A percentile compares a stretch with the other conserved stretches of the same genome.
These are phyloP conservation scores for Cyberlindnera veronae DNA, from an alignment of 805 yeast species.

Conservation along the genomic window DNA sequence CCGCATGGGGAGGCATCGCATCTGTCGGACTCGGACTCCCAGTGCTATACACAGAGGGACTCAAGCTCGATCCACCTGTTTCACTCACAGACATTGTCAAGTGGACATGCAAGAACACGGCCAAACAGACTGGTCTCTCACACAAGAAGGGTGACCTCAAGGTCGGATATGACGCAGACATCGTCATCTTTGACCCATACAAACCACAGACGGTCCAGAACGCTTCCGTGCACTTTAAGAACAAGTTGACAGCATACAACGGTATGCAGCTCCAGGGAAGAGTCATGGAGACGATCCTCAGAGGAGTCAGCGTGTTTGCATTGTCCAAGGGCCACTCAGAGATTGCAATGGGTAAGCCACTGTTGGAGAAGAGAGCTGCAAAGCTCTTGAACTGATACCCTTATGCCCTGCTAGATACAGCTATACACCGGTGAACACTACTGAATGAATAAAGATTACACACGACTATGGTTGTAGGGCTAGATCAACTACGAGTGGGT, in stretches of 20 bases:
- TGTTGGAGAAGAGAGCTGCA: conserved; percentile 57
- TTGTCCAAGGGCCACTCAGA: conserved; percentile 49
- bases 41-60: conserved; percentile 72
- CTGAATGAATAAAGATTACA: too few relatives aligned
- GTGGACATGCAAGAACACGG: conserved; percentile 85
- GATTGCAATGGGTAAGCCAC: conserved; percentile 53
- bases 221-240: conserved; percentile 65
- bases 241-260: conserved; percentile 84
- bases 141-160: conserved; percentile 69
- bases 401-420: not conserved
- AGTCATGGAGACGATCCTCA: conserved; percentile 73
- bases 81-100: conserved; percentile 57
- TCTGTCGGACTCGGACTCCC: conserved; percentile 91
- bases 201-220: conserved; percentile 48
- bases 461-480: too few relatives aligned
- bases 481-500: too few relatives aligned
- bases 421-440: too few relatives aligned
- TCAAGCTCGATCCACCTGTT: conserved; percentile 48
- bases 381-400: not conserved
- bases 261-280: conserved; percentile 67
- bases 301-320: conserved; percentile 71
- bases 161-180: conserved; percentile 85
- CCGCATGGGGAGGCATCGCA: conserved; percentile 96
- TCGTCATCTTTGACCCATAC: conserved; percentile 73
- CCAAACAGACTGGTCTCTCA: conserved; percentile 76